phyloP scores from a whole-genome alignment of 2,329 filamentous ascomycete species.

The Claviceps sp. region DNA sequence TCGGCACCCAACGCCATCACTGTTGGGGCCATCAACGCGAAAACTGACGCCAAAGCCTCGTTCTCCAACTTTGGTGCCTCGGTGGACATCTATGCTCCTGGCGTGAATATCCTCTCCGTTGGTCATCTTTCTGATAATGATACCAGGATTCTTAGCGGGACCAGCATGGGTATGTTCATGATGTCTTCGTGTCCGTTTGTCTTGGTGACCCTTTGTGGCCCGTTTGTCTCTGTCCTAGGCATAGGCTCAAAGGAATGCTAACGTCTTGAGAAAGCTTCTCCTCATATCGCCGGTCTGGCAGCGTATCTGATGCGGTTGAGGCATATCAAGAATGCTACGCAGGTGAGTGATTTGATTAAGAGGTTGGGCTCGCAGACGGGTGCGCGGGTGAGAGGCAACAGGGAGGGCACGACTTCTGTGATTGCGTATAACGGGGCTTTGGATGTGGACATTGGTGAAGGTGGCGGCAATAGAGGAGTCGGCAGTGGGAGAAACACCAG shows the following conservation, averaged over 20 bases:
- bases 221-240: no score
- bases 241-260: not conserved
- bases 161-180: conserved; percentile 36
- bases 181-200: not conserved
- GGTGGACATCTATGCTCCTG: conserved; percentile 44
- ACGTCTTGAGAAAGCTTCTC: conserved; percentile 31
- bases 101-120: conserved; percentile 38
- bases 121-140: conserved; percentile 35
- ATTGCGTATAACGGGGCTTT: conserved; percentile 43
- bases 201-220: not conserved
- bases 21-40: conserved; percentile 43
- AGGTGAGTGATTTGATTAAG: conserved; percentile 35
- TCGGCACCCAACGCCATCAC: conserved; percentile 44
- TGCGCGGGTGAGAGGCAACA: conserved; percentile 29
- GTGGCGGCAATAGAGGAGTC: conserved; percentile 3
- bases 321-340: conserved; percentile 24
- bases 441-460: not conserved
- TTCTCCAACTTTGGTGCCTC: conserved; percentile 45
- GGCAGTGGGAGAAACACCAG: not conserved
- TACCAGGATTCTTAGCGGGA: conserved; percentile 35
- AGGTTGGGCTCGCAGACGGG: conserved; percentile 34
- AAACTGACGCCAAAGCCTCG: conserved; percentile 30
- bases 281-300: conserved; percentile 53
- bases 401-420: conserved; percentile 30
- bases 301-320: conserved; percentile 53